phyloP scores from a whole-genome alignment of 2,329 filamentous ascomycete genomes.

The Venturia aucupariae region DNA sequence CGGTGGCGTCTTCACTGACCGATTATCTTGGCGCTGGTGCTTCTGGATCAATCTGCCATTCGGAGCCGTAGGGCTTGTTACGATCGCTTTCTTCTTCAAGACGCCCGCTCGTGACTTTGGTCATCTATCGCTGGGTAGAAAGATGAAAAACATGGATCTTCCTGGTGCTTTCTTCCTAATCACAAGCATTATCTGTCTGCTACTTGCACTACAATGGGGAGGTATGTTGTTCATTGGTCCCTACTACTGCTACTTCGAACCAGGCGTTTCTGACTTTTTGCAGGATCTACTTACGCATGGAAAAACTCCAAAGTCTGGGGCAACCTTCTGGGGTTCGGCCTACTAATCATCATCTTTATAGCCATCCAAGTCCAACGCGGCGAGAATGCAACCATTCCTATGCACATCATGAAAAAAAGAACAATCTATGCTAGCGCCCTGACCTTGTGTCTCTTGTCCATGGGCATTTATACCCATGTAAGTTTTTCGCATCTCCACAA shows the following conservation, averaged over 20 bases:
- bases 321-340: conserved; percentile 17
- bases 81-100: conserved; percentile 33
- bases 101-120: conserved; percentile 21
- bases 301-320: conserved; percentile 19
- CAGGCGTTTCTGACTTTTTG: neutral
- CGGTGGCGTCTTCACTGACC: conserved; percentile 34
- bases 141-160: conserved; percentile 27
- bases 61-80: conserved; percentile 29
- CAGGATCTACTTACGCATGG: conserved; percentile 27
- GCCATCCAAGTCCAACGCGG: conserved; percentile 15
- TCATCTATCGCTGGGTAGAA: neutral
- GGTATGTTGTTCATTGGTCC: conserved; percentile 20
- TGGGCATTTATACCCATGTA: conserved; percentile 30
- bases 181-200: conserved; percentile 28
- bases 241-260: too few relatives aligned
- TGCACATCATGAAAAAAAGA: conserved; percentile 22
- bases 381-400: conserved; percentile 21
- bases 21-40: conserved; percentile 30
- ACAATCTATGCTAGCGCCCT: conserved; percentile 27
- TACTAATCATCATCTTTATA: conserved; percentile 17
- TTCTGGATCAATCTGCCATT: conserved; percentile 35
- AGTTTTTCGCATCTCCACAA: neutral
- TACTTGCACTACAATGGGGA: conserved; percentile 38
- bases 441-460: conserved; percentile 28
- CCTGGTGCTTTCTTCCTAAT: conserved; percentile 37